These are phyloP conservation scores for Fusarium stilboides DNA, from an alignment of 2,329 filamentous ascomycete species.

Conservation along the genomic window DNA sequence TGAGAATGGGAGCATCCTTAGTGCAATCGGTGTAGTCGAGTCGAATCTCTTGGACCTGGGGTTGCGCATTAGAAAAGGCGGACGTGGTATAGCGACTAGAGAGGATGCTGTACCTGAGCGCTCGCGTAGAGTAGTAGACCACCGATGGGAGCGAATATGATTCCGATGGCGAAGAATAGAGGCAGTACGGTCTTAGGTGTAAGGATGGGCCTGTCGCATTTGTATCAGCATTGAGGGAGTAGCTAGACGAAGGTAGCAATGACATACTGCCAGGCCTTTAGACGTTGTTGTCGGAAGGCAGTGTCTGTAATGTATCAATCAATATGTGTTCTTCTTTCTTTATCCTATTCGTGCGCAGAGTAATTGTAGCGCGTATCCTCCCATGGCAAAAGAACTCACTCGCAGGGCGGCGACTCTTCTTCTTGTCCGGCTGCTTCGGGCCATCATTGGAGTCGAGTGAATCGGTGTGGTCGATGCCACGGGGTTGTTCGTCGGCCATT, in stretches of 20 bases:
- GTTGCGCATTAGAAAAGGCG: slow-evolving; percentile 27
- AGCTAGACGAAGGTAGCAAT: slow-evolving; percentile 51
- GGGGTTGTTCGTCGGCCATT: slow-evolving; percentile 65
- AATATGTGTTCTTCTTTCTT: slow-evolving; percentile 22
- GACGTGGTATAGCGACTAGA: neutral
- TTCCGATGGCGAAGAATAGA: slow-evolving; percentile 89
- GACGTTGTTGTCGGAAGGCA: slow-evolving; percentile 93
- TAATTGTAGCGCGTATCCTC: slow-evolving; percentile 14
- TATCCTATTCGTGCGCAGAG: slow-evolving; percentile 1
- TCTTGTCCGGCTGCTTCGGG: slow-evolving; percentile 76
- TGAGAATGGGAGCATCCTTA: slow-evolving; percentile 64
- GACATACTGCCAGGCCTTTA: slow-evolving; percentile 98
- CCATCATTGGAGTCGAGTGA: slow-evolving; percentile 71
- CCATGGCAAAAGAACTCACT: slow-evolving; percentile 70
- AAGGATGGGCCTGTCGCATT: slow-evolving; percentile 80
- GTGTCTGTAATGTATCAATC: slow-evolving; percentile 75
- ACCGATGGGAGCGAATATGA: slow-evolving; percentile 95
- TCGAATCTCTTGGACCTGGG: slow-evolving; percentile 87
- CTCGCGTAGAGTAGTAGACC: slow-evolving; percentile 90
- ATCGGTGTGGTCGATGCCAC: slow-evolving; percentile 63
- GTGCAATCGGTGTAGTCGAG: slow-evolving; percentile 92
- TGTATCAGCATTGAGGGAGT: slow-evolving; percentile 55
- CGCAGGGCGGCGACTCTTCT: slow-evolving; percentile 91
- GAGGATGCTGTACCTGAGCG: slow-evolving; percentile 70
- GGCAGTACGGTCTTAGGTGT: slow-evolving; percentile 95